Base-by-base conservation (phyloP, 2,329 filamentous ascomycete species). In the Xylariaceae sp. region DNA sequence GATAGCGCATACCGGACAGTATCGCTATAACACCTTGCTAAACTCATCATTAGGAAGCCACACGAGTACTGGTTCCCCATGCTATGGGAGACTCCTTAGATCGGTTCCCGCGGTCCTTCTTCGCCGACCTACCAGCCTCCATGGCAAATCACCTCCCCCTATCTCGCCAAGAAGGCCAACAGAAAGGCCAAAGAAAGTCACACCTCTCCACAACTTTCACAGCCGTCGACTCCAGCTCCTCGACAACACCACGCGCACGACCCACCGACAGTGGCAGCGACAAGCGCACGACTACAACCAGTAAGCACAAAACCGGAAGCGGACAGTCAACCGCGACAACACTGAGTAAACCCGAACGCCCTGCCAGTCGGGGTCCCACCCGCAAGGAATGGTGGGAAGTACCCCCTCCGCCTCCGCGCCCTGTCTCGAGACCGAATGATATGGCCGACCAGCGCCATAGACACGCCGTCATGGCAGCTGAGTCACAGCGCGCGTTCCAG, bases 1-100 rank as follows among this genome's bases (percentile, higher is more conserved):
- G 4, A 45, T 3, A 44, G 23, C n/a, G 17, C 7, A 18, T 56
- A 6, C 34, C 13, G 5, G 35, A 1, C 9, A 4, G 13, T 44
- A 7, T n/a, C 2, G 30, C 18, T 2, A n/a, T 35, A 35, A 51
- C 6, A 4, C 47, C 11, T 11, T 59, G 13, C 61, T 61, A 52
- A 64, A n/a, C 18, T 9, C 17, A 15, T 51, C 3, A n/a, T 7
- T 53, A 82, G 80, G 79, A 82, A 71, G 80, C 80, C 4, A 74
- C 69, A n/a, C 74, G 79, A 3, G 68, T 82, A 10, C 74, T 73
- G 53, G 81, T 79, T 2, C 80, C 80, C 1, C 78, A 77, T 0
- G 65, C 79, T 17, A 72, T 73, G 17, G 74, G 78, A 60, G 69
- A 72, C 47, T 68, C 69, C 11, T 5, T 39, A 5, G 74, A 73